Percentiles rank a stretch among this genome's conserved stretches.
phyloP scores from a whole-genome alignment of 2,329 filamentous ascomycete species.

The Xylariomycetidae sp. region DNA sequence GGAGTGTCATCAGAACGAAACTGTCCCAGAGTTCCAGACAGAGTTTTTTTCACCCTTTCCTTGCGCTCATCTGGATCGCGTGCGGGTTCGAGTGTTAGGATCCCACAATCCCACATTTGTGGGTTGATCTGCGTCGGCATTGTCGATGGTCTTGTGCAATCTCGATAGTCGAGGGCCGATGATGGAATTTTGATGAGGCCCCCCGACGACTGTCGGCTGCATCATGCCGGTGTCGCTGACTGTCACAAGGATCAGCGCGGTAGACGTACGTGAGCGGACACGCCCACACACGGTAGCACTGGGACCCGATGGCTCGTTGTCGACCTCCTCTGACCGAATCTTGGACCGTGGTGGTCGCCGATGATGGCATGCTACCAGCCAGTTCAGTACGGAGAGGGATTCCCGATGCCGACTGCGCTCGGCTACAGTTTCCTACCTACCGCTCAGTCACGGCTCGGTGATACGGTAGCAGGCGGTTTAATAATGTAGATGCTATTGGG shows the following conservation, averaged over 20 bases:
- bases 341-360: not conserved
- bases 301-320: not conserved
- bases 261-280: too few species aligned
- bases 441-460: too few species aligned
- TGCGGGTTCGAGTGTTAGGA: too few species aligned
- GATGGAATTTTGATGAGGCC: not conserved
- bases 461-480: too few species aligned
- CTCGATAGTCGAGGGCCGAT: constrained; percentile 2
- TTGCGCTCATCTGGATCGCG: not conserved
- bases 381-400: not conserved
- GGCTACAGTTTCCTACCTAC: too few species aligned
- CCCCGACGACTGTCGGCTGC: constrained; percentile 1
- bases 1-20: too few species aligned
- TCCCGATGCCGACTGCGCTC: too few species aligned
- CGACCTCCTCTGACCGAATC: not conserved
- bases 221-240: constrained; percentile 1
- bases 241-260: constrained; percentile 2
- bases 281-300: constrained; percentile 1
- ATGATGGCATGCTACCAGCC: not conserved
- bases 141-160: constrained; percentile 2
- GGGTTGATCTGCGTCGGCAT: constrained; percentile 2
- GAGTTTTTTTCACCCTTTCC: too few species aligned
- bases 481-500: too few species aligned
- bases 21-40: too few species aligned
- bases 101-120: constrained; percentile 1